A percentile compares a stretch with the other conserved stretches of the same genome.
Conservation (phyloP, 2,329 filamentous ascomycete genomes). For the Teratosphaeria viscida region DNA sequence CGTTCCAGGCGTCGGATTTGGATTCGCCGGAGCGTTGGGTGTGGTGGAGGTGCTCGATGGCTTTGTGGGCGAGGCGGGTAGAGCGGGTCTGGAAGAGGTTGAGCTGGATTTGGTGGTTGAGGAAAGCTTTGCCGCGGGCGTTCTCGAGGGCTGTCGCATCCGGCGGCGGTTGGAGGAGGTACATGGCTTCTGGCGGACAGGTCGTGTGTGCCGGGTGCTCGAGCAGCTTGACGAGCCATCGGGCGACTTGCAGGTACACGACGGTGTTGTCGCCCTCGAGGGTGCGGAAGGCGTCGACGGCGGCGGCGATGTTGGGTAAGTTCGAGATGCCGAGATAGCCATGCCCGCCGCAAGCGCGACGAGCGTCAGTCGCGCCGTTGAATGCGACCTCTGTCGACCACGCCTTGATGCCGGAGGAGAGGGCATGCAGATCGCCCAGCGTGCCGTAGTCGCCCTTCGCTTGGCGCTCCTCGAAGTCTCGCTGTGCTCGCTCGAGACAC, state of each 20-base stretch:
- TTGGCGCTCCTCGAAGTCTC: constrained; percentile 1
- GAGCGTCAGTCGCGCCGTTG: constrained; percentile 1
- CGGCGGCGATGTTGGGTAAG: constrained; percentile 5
- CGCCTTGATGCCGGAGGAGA: constrained; percentile 5
- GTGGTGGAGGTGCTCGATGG: neutral
- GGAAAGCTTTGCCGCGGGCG: neutral
- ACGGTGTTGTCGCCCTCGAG: constrained; percentile 8
- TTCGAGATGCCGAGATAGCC: constrained; percentile 5
- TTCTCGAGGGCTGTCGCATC: no score
- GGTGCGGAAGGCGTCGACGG: constrained; percentile 4
- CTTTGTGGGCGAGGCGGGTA: neutral
- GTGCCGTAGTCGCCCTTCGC: constrained; percentile 3
- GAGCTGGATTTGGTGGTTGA: neutral
- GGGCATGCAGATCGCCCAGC: constrained; percentile 6
- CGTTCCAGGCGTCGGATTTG: neutral
- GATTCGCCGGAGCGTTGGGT: neutral
- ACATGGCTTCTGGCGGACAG: neutral
- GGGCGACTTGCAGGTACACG: constrained; percentile 3
- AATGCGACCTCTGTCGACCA: constrained; percentile 3
- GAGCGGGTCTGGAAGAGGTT: neutral
- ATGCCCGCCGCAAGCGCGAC: constrained; percentile 5
- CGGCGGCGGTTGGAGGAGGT: neutral
- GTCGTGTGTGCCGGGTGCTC: neutral
- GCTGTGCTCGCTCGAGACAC: constrained; percentile 3
- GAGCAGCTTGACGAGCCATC: constrained; percentile 3